These are phyloP conservation scores for Phytopythium sindhum DNA, from an alignment of 352 stramenopile genomes.

Conservation along the genomic window DNA sequence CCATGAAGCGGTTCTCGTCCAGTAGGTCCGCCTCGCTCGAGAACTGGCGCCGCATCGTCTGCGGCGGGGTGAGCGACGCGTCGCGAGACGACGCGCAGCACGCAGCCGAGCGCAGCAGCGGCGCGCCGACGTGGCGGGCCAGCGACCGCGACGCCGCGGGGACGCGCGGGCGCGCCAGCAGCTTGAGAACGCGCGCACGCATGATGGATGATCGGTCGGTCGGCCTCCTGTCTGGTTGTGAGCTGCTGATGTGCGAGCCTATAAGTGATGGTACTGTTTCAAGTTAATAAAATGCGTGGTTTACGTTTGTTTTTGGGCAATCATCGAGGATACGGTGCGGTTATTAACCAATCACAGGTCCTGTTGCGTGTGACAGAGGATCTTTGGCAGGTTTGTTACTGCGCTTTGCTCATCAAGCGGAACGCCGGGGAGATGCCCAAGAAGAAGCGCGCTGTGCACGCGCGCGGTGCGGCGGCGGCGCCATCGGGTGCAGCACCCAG, in stretches of 20 bases:
- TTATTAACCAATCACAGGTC: neutral
- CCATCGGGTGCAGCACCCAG: neutral
- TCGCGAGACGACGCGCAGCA: neutral
- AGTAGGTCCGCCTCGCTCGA: constrained; percentile 6
- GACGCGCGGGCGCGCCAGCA: constrained; percentile 3
- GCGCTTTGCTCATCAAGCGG: no score
- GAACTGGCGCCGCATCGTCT: neutral
- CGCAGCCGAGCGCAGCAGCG: neutral
- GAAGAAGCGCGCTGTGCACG: constrained; percentile 23
- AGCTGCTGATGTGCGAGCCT: neutral
- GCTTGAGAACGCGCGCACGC: constrained; percentile 2
- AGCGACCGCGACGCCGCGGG: neutral
- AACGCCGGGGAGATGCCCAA: constrained; percentile 26
- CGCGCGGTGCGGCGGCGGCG: neutral
- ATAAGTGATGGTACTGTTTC: neutral
- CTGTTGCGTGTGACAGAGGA: neutral
- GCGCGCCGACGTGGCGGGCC: neutral
- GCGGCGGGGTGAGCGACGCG: neutral
- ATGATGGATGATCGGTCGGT: constrained; percentile 1
- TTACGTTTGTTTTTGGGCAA: neutral
- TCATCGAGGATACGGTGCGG: neutral
- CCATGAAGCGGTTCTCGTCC: constrained; percentile 73
- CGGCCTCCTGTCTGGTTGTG: neutral
- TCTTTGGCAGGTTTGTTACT: neutral
- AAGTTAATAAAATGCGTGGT: no score